Evolutionary conservation across 495 filamentous ascomycete genomes (phyloP).

Genomic region (Xylaria flabelliformis): DNA sequence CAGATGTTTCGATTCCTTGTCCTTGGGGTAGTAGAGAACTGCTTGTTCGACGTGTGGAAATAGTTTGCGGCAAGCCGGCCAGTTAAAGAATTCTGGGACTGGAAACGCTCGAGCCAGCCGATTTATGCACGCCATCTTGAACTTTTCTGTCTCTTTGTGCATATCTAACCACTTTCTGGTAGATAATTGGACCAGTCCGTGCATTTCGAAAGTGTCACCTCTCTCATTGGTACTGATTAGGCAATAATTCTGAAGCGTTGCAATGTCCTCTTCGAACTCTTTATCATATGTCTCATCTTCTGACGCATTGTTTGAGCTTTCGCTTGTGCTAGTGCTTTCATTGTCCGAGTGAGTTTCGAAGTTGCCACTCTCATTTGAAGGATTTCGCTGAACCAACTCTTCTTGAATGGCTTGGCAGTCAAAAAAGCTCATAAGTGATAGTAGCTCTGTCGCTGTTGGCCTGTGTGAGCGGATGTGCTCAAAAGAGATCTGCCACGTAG

Average conservation of each 20-base stretch:
- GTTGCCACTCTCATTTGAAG: not conserved
- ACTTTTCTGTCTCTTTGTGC: slow-evolving; percentile 43
- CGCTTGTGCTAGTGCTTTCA: not conserved
- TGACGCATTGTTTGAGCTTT: not conserved
- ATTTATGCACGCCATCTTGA: slow-evolving; percentile 45
- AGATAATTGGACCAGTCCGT: slow-evolving; percentile 55
- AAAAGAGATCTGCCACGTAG: slow-evolving; percentile 47
- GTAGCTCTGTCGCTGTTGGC: slow-evolving; percentile 42
- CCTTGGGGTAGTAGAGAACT: not conserved
- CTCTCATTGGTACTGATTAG: slow-evolving; percentile 45
- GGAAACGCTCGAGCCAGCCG: slow-evolving; percentile 46
- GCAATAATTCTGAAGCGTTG: slow-evolving; percentile 47
- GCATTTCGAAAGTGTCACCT: slow-evolving; percentile 50
- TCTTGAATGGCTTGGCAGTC: slow-evolving; percentile 45
- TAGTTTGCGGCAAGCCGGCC: slow-evolving; percentile 34
- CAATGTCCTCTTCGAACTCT: slow-evolving; percentile 55
- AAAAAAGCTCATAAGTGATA: slow-evolving; percentile 49
- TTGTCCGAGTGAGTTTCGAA: not conserved
- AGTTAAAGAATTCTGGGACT: slow-evolving; percentile 35
- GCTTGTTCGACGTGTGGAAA: slow-evolving; percentile 13
- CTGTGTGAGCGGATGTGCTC: slow-evolving; percentile 35
- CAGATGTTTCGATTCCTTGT: not conserved
- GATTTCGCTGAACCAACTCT: not conserved
- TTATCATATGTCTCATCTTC: slow-evolving; percentile 43
- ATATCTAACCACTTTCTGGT: slow-evolving; percentile 53